Percentiles rank a stretch among this genome's conserved stretches.
Conservation (phyloP, 179 eudicot species). For the Patellifolia procumbens region DNA sequence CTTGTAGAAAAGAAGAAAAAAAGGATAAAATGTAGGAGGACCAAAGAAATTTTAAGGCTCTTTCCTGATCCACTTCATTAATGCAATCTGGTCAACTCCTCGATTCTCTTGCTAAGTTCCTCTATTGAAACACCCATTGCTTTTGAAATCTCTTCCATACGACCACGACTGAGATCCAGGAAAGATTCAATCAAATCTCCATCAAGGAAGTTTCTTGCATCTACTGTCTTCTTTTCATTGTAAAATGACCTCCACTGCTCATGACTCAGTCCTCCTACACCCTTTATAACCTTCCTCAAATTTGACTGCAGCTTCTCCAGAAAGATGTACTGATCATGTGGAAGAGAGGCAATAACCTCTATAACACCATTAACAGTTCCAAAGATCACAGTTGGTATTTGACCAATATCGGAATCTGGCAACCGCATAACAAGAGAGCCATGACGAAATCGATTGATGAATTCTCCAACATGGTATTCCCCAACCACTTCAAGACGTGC, state of each 20-base stretch:
- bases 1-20: background rate
- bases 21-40: background rate
- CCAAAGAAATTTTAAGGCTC: background rate
- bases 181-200: conserved; percentile 97
- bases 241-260: conserved; percentile 98
- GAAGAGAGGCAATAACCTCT: conserved; percentile 93
- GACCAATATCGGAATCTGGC: conserved; percentile 92
- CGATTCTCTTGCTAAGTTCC: conserved; percentile 94
- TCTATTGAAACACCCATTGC: conserved; percentile 74
- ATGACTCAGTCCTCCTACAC: conserved; percentile 94
- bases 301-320: conserved; percentile 79
- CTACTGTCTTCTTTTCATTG: conserved; percentile 90
- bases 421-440: conserved; percentile 98
- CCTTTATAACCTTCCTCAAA: conserved; percentile 86
- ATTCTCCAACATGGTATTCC: conserved; percentile 97
- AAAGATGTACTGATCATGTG: conserved; percentile 77
- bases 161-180: conserved; percentile 74
- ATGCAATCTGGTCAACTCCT: conserved; percentile 91
- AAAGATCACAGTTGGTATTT: conserved; percentile 86
- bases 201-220: conserved; percentile 82
- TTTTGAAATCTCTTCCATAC: conserved; percentile 87
- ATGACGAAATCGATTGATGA: conserved; percentile 84
- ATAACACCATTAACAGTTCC: conserved; percentile 95
- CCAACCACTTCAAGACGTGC: conserved; percentile 98
- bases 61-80: conserved; percentile 2